Evolutionary conservation across 108 stramenopile species (phyloP), one percentile per base, ranked within the genome.

Genomic region (Stephanodiscus minutulus): DNA sequence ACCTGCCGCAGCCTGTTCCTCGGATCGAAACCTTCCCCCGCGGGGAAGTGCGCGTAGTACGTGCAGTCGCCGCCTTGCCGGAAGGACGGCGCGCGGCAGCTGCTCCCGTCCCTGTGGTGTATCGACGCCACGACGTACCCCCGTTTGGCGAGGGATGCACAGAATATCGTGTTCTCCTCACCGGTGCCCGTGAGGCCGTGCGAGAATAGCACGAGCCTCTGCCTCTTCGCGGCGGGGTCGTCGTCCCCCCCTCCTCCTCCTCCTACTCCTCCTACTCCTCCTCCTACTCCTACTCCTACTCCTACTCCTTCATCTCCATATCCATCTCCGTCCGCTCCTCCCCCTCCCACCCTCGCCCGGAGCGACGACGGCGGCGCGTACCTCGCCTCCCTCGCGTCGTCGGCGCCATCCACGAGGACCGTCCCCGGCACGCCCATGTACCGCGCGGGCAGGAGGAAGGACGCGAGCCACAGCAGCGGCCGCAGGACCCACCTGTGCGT

Each of bases 121-220:
- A 87, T 70, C 31, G 52, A 64, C 5, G 70, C 82, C 10, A 87
- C 86, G 27, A 87, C 75, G 56, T 71, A 77, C 18, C 86, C 86
- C 18, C 74, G 66, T 67, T 77, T 74, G 22, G 86, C 86, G 55
- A 84, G 84, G 12, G 71, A 62, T 33, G 82, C 44, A 31, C 64
- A 76, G 44, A 85, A 76, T 21, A 73, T 50, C 3, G 67, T 41
- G 61, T 87, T 87, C 61, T 87, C 86, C 72, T 87, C 81, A 0
- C 83, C 84, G 5, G 86, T 87, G 15, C 84, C 84, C 12, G 86
- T 87, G 63, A 87, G 57, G 2, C 86, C 86, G 63, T 87, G 86
- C 15, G 79, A 81, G 53, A 87, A 87, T 9, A 87, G 39, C 18
- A 87, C 76, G 22, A 87, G 69, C 13, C 83, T 79, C 69, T 68